A percentile compares a stretch with the other conserved stretches of the same genome.
Evolutionary conservation across 768 basidiomycete genomes (phyloP).

Genomic region (Dioszegia aurantiaca): DNA sequence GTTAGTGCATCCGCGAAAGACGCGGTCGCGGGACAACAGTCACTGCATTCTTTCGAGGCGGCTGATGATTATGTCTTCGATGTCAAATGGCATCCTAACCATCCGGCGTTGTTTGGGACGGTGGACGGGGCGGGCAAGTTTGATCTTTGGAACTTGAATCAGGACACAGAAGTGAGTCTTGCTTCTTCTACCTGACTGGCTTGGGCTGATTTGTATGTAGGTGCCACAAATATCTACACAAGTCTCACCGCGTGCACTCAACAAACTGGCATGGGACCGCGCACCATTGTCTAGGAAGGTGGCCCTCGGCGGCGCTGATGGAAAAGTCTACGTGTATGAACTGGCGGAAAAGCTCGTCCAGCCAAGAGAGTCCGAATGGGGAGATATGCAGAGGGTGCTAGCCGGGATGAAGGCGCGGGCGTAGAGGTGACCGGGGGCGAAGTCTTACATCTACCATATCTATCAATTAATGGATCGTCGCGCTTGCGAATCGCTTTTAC

Average conservation of each 20-base stretch:
- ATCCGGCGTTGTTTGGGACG: slow-evolving; percentile 88
- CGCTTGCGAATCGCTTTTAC: too few relatives aligned
- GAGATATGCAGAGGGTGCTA: slow-evolving; percentile 82
- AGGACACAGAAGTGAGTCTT: slow-evolving; percentile 85
- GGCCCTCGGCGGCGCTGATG: slow-evolving; percentile 87
- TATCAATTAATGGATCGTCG: neutral
- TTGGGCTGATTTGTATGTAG: slow-evolving; percentile 57
- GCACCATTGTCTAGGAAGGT: slow-evolving; percentile 74
- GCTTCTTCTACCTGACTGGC: slow-evolving; percentile 47
- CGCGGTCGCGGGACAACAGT: slow-evolving; percentile 51
- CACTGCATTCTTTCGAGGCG: slow-evolving; percentile 84
- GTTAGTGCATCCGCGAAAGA: neutral
- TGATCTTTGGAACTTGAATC: slow-evolving; percentile 95
- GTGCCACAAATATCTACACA: slow-evolving; percentile 84
- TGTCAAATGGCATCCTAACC: slow-evolving; percentile 94
- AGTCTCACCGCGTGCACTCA: slow-evolving; percentile 76
- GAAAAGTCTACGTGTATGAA: slow-evolving; percentile 88
- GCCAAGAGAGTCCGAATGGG: slow-evolving; percentile 89
- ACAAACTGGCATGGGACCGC: slow-evolving; percentile 92
- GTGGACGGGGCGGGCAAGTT: slow-evolving; percentile 95
- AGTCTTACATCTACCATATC: neutral
- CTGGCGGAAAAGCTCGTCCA: slow-evolving; percentile 78
- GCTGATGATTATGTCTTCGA: slow-evolving; percentile 99
- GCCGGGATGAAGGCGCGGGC: slow-evolving; percentile 56
- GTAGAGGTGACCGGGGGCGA: neutral